Conservation (phyloP, 371 early-diverging fungal species). For the Mucor saturninus region DNA sequence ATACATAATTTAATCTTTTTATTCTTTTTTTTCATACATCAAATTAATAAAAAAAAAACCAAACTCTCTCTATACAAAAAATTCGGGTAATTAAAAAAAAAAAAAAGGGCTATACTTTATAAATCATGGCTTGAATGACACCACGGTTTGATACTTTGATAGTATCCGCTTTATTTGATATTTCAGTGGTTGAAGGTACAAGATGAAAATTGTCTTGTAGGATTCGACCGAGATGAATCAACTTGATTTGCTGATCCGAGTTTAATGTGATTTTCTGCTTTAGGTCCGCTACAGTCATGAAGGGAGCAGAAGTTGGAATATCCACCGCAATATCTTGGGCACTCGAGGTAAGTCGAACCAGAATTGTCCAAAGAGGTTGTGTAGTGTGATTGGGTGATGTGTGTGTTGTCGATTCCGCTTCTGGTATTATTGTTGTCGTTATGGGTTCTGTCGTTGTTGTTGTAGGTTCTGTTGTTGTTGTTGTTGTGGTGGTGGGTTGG, state of each 20-base stretch:
- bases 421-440: background rate
- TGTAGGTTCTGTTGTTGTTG: too few relatives aligned
- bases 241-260: constrained; percentile 8
- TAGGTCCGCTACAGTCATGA: constrained; percentile 13
- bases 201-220: constrained; percentile 4
- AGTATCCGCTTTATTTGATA: background rate
- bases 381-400: background rate
- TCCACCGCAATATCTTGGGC: constrained; percentile 7
- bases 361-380: constrained; percentile 4
- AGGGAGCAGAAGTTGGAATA: constrained; percentile 13
- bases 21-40: background rate
- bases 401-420: background rate
- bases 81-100: constrained; percentile 2
- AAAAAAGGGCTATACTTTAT: background rate
- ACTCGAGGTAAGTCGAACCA: constrained; percentile 1
- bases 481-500: background rate
- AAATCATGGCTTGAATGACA: constrained; percentile 21
- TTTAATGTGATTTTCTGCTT: constrained; percentile 7
- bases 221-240: constrained; percentile 16
- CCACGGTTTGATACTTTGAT: constrained; percentile 11
- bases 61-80: background rate
- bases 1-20: background rate
- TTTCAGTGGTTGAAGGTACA: constrained; percentile 6
- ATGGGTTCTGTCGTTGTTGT: background rate
- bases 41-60: background rate